phyloP scores from a whole-genome alignment of 495 filamentous ascomycete genomes.

The Staphylotrichum longicolle region DNA sequence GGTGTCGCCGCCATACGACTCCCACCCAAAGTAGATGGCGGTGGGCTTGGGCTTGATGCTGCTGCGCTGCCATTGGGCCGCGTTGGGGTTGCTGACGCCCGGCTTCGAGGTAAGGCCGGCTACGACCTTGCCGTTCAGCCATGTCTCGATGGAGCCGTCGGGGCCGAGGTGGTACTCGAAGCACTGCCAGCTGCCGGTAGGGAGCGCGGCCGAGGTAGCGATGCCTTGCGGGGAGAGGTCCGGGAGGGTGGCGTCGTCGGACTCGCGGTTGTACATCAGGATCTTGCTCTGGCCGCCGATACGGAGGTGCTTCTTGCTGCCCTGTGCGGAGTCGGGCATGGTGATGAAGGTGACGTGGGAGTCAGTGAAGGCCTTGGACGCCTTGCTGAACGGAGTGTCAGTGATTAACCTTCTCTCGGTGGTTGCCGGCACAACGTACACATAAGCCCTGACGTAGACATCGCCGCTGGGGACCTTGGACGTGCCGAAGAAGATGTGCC shows the following conservation, averaged over 20 bases:
- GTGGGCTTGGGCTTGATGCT: conserved; percentile 48
- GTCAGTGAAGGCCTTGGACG: conserved; percentile 50
- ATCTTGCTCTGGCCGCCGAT: conserved; percentile 58
- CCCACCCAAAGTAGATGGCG: conserved; percentile 59
- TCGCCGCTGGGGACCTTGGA: conserved; percentile 54
- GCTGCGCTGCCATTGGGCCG: conserved; percentile 51
- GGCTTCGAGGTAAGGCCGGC: conserved; percentile 48
- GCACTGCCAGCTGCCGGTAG: conserved; percentile 51
- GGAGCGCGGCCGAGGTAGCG: conserved; percentile 49
- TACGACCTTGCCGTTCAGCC: conserved; percentile 51
- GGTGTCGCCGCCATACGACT: conserved; percentile 55
- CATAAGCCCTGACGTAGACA: conserved; percentile 51
- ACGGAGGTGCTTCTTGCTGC: conserved; percentile 54
- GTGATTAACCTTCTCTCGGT: not conserved
- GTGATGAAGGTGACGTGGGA: conserved; percentile 60
- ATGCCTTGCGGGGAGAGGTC: conserved; percentile 57
- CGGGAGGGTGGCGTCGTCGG: conserved; percentile 58
- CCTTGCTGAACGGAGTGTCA: conserved; percentile 41
- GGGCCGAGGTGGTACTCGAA: conserved; percentile 57
- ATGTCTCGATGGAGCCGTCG: conserved; percentile 57
- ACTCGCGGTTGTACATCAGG: conserved; percentile 61
- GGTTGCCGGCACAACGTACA: conserved; percentile 42
- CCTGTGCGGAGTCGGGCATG: conserved; percentile 59
- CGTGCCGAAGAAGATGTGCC: conserved; percentile 60
- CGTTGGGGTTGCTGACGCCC: conserved; percentile 49